phyloP scores from a whole-genome alignment of 257 asterid species.

The Solanum appendiculatum region DNA sequence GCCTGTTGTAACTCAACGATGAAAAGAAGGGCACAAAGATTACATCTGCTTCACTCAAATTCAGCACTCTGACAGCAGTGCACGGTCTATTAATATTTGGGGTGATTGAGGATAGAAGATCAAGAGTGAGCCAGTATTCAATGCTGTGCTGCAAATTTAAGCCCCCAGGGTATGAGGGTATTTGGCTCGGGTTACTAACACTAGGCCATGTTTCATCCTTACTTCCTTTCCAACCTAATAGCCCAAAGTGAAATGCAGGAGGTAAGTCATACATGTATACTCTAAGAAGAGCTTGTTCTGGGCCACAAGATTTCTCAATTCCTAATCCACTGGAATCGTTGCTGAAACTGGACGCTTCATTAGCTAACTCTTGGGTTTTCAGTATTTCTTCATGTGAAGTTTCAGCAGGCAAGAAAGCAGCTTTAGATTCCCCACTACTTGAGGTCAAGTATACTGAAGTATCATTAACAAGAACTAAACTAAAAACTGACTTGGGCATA shows the following conservation, averaged over 20 bases:
- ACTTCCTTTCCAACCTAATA: slow-evolving; percentile 46
- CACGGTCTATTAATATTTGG: slow-evolving; percentile 45
- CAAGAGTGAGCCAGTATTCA: slow-evolving; percentile 81
- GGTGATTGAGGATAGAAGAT: slow-evolving; percentile 51
- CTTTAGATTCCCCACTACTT: not conserved
- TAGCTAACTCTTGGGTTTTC: slow-evolving; percentile 1
- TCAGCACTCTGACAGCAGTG: slow-evolving; percentile 40
- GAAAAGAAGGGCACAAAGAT: slow-evolving; percentile 71
- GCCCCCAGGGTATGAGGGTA: slow-evolving; percentile 77
- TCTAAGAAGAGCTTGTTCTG: slow-evolving; percentile 32
- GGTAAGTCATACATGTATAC: slow-evolving; percentile 78
- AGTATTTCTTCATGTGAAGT: not conserved
- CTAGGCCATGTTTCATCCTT: slow-evolving; percentile 53
- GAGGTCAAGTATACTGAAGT: slow-evolving; percentile 19
- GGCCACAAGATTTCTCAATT: slow-evolving; percentile 23
- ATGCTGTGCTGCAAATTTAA: slow-evolving; percentile 64
- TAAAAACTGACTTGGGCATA: slow-evolving; percentile 25
- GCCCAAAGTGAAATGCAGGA: slow-evolving; percentile 68
- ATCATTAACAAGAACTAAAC: slow-evolving; percentile 17
- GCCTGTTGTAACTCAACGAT: slow-evolving; percentile 65
- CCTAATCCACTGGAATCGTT: slow-evolving; percentile 2
- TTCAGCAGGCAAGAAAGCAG: slow-evolving; percentile 3
- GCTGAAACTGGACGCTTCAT: not conserved
- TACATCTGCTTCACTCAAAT: slow-evolving; percentile 49
- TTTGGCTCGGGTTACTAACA: slow-evolving; percentile 10